phyloP scores from a whole-genome alignment of 768 basidiomycete genomes.

The Leccinum ochraceum region DNA sequence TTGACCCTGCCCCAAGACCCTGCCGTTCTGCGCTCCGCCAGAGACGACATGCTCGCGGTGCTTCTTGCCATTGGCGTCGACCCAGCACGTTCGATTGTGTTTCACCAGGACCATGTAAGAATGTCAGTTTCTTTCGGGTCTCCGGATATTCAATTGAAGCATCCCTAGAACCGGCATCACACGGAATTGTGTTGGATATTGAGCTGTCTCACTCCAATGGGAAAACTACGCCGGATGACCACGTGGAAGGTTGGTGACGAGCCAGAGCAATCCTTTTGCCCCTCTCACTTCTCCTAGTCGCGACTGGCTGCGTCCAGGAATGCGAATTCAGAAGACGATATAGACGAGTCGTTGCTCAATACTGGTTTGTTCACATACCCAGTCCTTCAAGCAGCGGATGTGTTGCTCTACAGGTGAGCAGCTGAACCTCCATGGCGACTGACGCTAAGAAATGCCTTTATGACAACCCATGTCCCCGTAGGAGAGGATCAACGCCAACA shows the following conservation, averaged over 20 bases:
- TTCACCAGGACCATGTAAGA: constrained; percentile 87
- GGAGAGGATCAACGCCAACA: too few species aligned
- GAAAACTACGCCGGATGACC: constrained; percentile 87
- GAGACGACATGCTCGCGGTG: constrained; percentile 77
- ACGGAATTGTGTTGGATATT: constrained; percentile 90
- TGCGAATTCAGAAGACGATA: constrained; percentile 69
- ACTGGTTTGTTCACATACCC: constrained; percentile 26
- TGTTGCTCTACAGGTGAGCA: too few species aligned
- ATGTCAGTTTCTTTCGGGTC: not conserved
- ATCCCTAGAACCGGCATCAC: constrained; percentile 72
- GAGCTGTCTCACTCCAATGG: constrained; percentile 81
- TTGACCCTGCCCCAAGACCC: constrained; percentile 90
- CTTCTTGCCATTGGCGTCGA: constrained; percentile 86
- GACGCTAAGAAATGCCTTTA: too few species aligned
- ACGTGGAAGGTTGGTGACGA: constrained; percentile 81
- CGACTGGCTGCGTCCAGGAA: constrained; percentile 75
- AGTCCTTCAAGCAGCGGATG: too few species aligned
- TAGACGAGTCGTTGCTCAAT: constrained; percentile 82
- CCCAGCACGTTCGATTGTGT: constrained; percentile 69
- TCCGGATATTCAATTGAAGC: constrained; percentile 1
- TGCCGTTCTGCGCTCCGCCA: constrained; percentile 53
- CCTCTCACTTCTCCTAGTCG: constrained; percentile 45
- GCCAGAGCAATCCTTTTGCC: not conserved
- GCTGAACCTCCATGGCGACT: too few species aligned
- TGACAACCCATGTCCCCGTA: too few species aligned